phyloP scores from a whole-genome alignment of 148 eudicot genomes.

The Mesembryanthemum crystallinum region DNA sequence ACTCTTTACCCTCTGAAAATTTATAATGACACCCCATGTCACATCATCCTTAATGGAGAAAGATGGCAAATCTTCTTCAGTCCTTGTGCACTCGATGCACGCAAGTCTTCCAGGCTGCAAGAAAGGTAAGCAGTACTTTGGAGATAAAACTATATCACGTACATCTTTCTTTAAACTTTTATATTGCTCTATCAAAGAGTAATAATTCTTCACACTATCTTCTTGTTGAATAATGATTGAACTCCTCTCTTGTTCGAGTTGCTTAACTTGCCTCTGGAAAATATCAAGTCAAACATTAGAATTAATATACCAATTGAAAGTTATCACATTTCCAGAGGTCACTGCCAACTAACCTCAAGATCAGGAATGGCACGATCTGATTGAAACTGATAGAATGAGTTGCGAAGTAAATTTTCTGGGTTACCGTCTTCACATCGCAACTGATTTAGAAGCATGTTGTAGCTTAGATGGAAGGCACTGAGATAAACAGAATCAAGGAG shows the following conservation, averaged over 20 bases:
- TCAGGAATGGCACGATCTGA: slow-evolving; percentile 89
- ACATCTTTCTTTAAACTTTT: slow-evolving; percentile 72
- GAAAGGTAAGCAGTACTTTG: slow-evolving; percentile 87
- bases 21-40: slow-evolving; percentile 93
- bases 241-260: slow-evolving; percentile 71
- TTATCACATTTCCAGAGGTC: background rate
- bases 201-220: slow-evolving; percentile 76
- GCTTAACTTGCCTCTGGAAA: slow-evolving; percentile 75
- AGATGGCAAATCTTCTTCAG: slow-evolving; percentile 43
- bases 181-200: slow-evolving; percentile 75
- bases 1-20: slow-evolving; percentile 72
- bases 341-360: slow-evolving; percentile 63
- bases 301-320: background rate
- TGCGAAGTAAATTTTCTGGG: slow-evolving; percentile 94
- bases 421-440: slow-evolving; percentile 88
- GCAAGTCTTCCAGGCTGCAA: slow-evolving; percentile 97
- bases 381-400: slow-evolving; percentile 94
- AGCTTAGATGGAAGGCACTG: slow-evolving; percentile 98
- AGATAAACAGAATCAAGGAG: slow-evolving; percentile 18
- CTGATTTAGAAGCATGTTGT: slow-evolving; percentile 97
- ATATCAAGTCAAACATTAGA: slow-evolving; percentile 16
- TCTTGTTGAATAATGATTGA: slow-evolving; percentile 88
- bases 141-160: slow-evolving; percentile 61
- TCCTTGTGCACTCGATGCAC: slow-evolving; percentile 53
- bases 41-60: slow-evolving; percentile 65